A percentile compares a stretch with the other conserved stretches of the same genome.
Evolutionary conservation across 1,139 yeast genomes (phyloP).

Genomic region (Yamadazyma aaseri): DNA sequence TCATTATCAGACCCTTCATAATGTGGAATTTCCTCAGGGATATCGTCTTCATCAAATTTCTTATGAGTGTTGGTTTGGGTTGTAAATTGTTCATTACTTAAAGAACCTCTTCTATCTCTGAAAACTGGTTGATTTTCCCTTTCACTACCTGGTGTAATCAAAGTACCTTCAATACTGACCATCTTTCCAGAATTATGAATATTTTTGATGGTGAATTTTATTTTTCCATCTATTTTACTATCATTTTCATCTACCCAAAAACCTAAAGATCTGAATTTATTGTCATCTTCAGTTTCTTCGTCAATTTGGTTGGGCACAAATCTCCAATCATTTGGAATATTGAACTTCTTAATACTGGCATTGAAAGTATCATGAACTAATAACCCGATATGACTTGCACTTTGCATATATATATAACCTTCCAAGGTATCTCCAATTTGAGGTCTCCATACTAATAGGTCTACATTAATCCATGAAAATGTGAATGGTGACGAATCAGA

Average conservation of each 20-base stretch:
- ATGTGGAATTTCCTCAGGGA: slow-evolving; percentile 23
- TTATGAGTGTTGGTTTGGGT: slow-evolving; percentile 25
- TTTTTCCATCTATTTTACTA: slow-evolving; percentile 73
- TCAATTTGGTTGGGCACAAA: slow-evolving; percentile 78
- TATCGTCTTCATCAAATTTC: slow-evolving; percentile 43
- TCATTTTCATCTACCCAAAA: slow-evolving; percentile 82
- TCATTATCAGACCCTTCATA: slow-evolving; percentile 22
- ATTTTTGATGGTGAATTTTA: slow-evolving; percentile 68
- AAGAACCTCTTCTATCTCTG: slow-evolving; percentile 29
- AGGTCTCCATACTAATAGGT: slow-evolving; percentile 86
- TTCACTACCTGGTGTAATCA: slow-evolving; percentile 62
- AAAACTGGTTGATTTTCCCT: slow-evolving; percentile 54
- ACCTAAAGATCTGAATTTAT: slow-evolving; percentile 60
- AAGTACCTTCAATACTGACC: slow-evolving; percentile 82
- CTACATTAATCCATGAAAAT: slow-evolving; percentile 84
- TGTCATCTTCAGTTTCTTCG: slow-evolving; percentile 31
- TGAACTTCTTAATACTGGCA: slow-evolving; percentile 83
- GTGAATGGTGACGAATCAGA: slow-evolving; percentile 85
- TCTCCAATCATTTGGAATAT: slow-evolving; percentile 80
- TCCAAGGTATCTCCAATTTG: slow-evolving; percentile 78
- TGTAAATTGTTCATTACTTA: slow-evolving; percentile 11
- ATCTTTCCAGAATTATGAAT: slow-evolving; percentile 79
- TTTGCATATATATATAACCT: slow-evolving; percentile 87
- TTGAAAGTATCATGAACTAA: slow-evolving; percentile 91
- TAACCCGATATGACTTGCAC: slow-evolving; percentile 92